A percentile compares a stretch with the other conserved stretches of the same genome.
Evolutionary conservation across 169 alveolate genomes (phyloP).

Genomic region (Hammondia hammondi): DNA sequence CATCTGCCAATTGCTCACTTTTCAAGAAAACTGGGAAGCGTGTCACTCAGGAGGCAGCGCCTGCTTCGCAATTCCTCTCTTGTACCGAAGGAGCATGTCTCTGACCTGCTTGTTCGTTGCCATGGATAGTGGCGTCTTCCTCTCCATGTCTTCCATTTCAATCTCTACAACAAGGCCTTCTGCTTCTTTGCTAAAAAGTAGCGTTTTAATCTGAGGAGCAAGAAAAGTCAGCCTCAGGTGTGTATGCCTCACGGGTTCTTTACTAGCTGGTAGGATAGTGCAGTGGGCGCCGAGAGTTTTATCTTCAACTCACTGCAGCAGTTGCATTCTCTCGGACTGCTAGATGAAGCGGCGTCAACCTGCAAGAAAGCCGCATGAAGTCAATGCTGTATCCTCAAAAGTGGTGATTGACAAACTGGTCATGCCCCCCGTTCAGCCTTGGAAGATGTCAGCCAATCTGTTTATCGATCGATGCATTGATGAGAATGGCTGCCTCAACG

Average conservation of each 20-base stretch:
- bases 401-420: too few species aligned
- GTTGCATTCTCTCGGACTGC: conserved; percentile 52
- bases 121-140: conserved; percentile 42
- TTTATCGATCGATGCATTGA: too few species aligned
- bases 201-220: conserved; percentile 31
- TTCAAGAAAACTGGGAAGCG: neutral
- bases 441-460: too few species aligned
- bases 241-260: neutral
- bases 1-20: neutral
- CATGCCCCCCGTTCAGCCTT: too few species aligned
- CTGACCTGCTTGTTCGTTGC: conserved; percentile 31
- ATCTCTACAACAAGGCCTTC: conserved; percentile 16
- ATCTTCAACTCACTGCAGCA: conserved; percentile 28
- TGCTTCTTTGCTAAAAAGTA: conserved; percentile 44
- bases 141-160: conserved; percentile 39
- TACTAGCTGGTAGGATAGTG: neutral
- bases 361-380: neutral
- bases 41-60: neutral
- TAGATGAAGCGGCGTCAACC: conserved; percentile 53
- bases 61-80: neutral
- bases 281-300: neutral
- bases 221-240: neutral
- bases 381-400: too few species aligned
- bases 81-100: conserved; percentile 50
- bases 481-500: too few species aligned